Percentiles rank a stretch among this genome's conserved stretches.
phyloP scores from a whole-genome alignment of 116 monocot species.

The Phalaenopsis hybrid region DNA sequence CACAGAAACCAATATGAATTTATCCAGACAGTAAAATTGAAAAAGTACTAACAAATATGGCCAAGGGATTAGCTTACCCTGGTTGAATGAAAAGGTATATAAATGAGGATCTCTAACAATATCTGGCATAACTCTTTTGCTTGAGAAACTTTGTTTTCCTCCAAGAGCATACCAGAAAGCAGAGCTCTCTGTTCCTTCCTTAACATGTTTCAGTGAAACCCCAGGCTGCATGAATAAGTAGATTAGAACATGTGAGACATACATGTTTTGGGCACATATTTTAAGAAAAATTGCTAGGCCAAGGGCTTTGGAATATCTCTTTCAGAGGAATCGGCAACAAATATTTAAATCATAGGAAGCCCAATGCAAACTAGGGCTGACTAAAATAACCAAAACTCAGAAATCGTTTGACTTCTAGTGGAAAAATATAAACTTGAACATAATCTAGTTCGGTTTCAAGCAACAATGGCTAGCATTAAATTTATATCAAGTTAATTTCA shows the following conservation, averaged over 20 bases:
- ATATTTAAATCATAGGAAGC: neutral
- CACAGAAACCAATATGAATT: neutral
- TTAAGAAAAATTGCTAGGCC: neutral
- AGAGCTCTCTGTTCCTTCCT: slow-evolving; percentile 95
- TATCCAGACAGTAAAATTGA: neutral
- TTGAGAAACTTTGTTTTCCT: slow-evolving; percentile 74
- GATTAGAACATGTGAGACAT: neutral
- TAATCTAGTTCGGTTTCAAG: neutral
- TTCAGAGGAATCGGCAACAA: neutral
- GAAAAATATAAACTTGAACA: neutral
- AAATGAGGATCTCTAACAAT: slow-evolving; percentile 85
- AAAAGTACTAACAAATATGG: neutral
- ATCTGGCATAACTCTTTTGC: slow-evolving; percentile 57
- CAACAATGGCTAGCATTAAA: neutral
- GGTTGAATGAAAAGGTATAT: slow-evolving; percentile 63
- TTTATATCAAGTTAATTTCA: neutral
- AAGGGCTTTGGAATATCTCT: neutral
- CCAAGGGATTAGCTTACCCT: slow-evolving; percentile 36
- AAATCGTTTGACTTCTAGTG: neutral
- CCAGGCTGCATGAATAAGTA: slow-evolving; percentile 53
- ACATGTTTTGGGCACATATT: neutral
- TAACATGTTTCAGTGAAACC: slow-evolving; percentile 59
- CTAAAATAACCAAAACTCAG: no score
- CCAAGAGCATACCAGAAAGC: slow-evolving; percentile 97
- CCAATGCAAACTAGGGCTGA: neutral